A percentile compares a stretch with the other conserved stretches of the same genome.
phyloP scores from a whole-genome alignment of 2,329 filamentous ascomycete species.

The Periconia macrospinosa region DNA sequence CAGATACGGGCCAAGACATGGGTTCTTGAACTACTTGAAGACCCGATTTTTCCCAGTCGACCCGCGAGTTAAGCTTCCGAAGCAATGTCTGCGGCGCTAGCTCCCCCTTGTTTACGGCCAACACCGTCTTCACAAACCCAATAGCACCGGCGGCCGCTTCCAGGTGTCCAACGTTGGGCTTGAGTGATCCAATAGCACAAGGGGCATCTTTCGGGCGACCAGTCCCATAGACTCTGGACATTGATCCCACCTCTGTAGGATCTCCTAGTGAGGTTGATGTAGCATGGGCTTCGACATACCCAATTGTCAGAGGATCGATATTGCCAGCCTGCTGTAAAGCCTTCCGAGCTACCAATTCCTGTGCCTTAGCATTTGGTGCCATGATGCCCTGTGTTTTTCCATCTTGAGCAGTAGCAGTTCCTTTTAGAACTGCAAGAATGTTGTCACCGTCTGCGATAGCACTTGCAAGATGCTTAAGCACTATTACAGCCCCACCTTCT shows the following conservation, averaged over 20 bases:
- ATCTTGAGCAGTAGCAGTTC: conserved; percentile 28
- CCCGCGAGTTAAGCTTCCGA: conserved; percentile 34
- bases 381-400: conserved; percentile 27
- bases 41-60: conserved; percentile 31
- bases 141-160: conserved; percentile 43
- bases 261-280: conserved; percentile 61
- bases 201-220: conserved; percentile 2
- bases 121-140: conserved; percentile 41
- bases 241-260: conserved; percentile 27
- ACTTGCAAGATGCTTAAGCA: conserved; percentile 45
- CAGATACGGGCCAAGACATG: conserved; percentile 22
- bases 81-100: conserved; percentile 29
- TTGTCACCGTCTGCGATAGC: conserved; percentile 44
- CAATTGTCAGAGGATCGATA: conserved; percentile 29
- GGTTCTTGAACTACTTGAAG: conserved; percentile 31
- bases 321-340: conserved; percentile 41
- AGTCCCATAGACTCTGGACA: conserved; percentile 21
- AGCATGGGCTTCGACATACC: conserved; percentile 50
- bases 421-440: conserved; percentile 34
- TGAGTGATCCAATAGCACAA: conserved; percentile 14
- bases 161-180: conserved; percentile 47
- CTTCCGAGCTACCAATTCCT: conserved; percentile 32
- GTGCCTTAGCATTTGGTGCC: conserved; percentile 48
- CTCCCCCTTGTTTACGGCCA: conserved; percentile 42
- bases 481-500: conserved; percentile 54